A percentile compares a stretch with the other conserved stretches of the same genome.
These are phyloP conservation scores for Neonectria neomacrospora DNA, from an alignment of 2,329 filamentous ascomycete genomes.

Conservation along the genomic window DNA sequence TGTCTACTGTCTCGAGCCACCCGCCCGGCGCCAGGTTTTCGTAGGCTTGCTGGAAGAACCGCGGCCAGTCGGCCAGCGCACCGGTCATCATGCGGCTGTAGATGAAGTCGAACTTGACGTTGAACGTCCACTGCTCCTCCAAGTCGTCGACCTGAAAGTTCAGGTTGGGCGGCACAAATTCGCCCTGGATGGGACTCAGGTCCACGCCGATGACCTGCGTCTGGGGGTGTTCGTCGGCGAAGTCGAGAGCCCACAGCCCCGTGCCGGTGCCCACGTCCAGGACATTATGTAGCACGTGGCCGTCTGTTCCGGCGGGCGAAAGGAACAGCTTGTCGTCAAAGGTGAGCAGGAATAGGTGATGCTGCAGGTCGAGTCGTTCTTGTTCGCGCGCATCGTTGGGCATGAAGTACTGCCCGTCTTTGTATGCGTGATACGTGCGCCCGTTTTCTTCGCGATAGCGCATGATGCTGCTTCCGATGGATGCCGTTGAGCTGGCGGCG, in stretches of 20 bases:
- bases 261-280: conserved; percentile 45
- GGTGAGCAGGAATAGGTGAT: conserved; percentile 43
- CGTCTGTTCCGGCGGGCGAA: conserved; percentile 29
- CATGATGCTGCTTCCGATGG: conserved; percentile 36
- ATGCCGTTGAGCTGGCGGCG: conserved; percentile 31
- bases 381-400: conserved; percentile 36
- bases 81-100: conserved; percentile 42
- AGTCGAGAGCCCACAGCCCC: conserved; percentile 44
- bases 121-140: conserved; percentile 42
- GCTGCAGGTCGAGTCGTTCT: conserved; percentile 37
- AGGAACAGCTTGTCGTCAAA: conserved; percentile 41
- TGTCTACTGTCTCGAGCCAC: conserved; percentile 42
- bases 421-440: conserved; percentile 45
- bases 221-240: conserved; percentile 38
- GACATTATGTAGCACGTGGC: conserved; percentile 33
- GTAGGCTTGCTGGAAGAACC: conserved; percentile 39
- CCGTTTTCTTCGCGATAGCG: conserved; percentile 44
- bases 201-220: conserved; percentile 37
- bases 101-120: conserved; percentile 42
- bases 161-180: conserved; percentile 39
- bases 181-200: conserved; percentile 40
- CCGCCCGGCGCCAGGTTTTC: conserved; percentile 37
- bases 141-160: conserved; percentile 43
- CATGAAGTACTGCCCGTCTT: conserved; percentile 39
- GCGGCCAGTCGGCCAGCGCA: conserved; percentile 34